A percentile compares a stretch with the other conserved stretches of the same genome.
Conservation (phyloP, 2,329 filamentous ascomycete genomes). For the Hirsutella minnesotensis region DNA sequence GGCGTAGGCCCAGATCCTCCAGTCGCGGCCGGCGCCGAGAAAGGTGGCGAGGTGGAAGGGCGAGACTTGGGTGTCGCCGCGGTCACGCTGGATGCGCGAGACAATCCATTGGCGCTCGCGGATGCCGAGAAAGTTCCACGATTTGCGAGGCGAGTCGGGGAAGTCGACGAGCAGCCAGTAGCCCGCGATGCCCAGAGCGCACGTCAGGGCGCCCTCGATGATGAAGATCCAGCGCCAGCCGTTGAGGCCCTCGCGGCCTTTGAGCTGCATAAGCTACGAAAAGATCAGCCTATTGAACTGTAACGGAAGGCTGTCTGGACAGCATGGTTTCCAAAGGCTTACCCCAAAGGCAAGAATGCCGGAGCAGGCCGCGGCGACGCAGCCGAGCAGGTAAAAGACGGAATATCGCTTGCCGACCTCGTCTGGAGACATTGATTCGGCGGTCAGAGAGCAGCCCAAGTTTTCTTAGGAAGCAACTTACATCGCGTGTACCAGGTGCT, state of each 20-base stretch:
- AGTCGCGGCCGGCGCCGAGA: slow-evolving; percentile 33
- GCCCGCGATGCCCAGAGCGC: slow-evolving; percentile 32
- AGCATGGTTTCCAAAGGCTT: neutral
- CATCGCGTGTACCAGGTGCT: slow-evolving; percentile 62
- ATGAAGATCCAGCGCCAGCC: slow-evolving; percentile 62
- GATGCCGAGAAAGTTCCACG: slow-evolving; percentile 39
- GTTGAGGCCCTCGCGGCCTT: slow-evolving; percentile 38
- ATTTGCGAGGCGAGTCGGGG: slow-evolving; percentile 40
- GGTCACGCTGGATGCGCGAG: slow-evolving; percentile 42
- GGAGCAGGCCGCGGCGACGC: slow-evolving; percentile 51
- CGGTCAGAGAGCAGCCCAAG: neutral
- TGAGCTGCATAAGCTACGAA: slow-evolving; percentile 46
- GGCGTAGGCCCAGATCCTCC: slow-evolving; percentile 51
- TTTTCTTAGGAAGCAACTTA: slow-evolving; percentile 19
- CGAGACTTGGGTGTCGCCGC: slow-evolving; percentile 43
- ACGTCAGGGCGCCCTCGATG: slow-evolving; percentile 41
- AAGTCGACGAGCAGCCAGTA: slow-evolving; percentile 54
- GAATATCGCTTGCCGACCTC: slow-evolving; percentile 61
- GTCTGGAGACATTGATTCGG: slow-evolving; percentile 21
- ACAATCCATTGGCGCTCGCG: slow-evolving; percentile 42
- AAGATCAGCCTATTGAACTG: neutral
- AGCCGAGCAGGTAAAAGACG: slow-evolving; percentile 57
- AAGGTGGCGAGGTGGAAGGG: slow-evolving; percentile 37
- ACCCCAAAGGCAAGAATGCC: slow-evolving; percentile 61
- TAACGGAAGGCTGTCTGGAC: neutral